A percentile compares a stretch with the other conserved stretches of the same genome.
phyloP scores from a whole-genome alignment of 75 land plant species.

The Sequoiadendron giganteum region DNA sequence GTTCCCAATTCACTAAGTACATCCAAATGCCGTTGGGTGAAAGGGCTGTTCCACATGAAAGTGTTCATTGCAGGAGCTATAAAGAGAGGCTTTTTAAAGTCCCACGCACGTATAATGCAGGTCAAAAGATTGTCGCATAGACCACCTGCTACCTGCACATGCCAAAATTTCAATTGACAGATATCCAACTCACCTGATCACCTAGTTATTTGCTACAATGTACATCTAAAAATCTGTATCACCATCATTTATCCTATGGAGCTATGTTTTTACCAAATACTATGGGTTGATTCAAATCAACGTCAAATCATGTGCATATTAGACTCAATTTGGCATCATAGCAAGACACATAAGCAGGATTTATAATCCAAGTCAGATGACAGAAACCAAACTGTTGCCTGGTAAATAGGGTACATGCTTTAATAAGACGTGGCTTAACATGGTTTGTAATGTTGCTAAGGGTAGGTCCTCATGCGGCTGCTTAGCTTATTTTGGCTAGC shows the following conservation, averaged over 20 bases:
- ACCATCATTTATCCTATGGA: background rate
- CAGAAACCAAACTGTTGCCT: background rate
- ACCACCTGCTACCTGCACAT: constrained; percentile 80
- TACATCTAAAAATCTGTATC: background rate
- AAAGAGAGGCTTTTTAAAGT: constrained; percentile 80
- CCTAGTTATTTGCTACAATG: background rate
- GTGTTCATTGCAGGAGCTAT: constrained; percentile 98
- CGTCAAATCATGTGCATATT: no score
- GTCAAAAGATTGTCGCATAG: constrained; percentile 91
- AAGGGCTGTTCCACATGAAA: constrained; percentile 89
- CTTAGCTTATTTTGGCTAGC: no score
- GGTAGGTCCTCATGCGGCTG: no score
- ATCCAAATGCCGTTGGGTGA: constrained; percentile 70
- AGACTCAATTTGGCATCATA: background rate
- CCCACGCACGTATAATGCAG: constrained; percentile 94
- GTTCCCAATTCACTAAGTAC: constrained; percentile 68
- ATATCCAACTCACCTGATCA: background rate
- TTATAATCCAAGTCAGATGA: background rate
- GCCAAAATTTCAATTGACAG: constrained; percentile 1
- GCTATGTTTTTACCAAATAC: background rate
- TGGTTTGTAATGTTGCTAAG: background rate
- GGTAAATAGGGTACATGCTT: background rate
- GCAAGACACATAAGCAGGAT: background rate
- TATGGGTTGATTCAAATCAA: no score
- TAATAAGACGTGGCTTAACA: background rate